Evolutionary conservation across 768 basidiomycete species (phyloP), one percentile per base, ranked within the genome.

Genomic region (Amanita fuliginea): DNA sequence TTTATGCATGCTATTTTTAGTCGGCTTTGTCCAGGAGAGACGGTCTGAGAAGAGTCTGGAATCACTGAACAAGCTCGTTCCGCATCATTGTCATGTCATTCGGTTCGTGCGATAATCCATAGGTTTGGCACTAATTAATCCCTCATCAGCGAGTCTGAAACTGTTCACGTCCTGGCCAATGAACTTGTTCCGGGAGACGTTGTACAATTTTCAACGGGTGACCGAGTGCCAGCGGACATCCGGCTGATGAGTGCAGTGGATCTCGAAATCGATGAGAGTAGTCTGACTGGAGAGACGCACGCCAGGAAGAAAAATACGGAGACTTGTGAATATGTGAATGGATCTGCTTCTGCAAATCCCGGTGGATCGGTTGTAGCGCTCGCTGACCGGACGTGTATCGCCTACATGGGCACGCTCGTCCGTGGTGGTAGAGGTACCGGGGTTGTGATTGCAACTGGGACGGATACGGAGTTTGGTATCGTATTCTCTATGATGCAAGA

Each of bases 401-500:
- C 82, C 5, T 94, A 92, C 60, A 96, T 98, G 95, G 94, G 94
- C 6, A 97, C 94, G 2, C 65, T 97, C 40, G 92, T 98, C 4
- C 73, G 92, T 53, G 94, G 84, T 61, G 94, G 92, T 5, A 72
- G 88, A 47, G 94, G 92, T 0, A 70, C 76, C 34, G 94, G 95
- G 4, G 71, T 97, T 40, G 91, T 95, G 4, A 86, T 98, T 53
- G 90, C 94, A 2, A 76, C 80, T 40, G 90, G 95, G 2, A 73
- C 78, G 10, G 79, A 86, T 54, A 95, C 91, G 1, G 94, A 98
- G 60, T 95, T 98, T 64, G 94, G 94, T 21, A 82, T 95, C 49
- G 90, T 98, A 53, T 98, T 98, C 62, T 81, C 86, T 11, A 95
- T 96, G 91, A 91, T 98, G 90, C 92, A 96, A 64, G 92, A 96